Base-by-base conservation (phyloP, 139 green algal species). In the Chlamydomonas sp. region DNA sequence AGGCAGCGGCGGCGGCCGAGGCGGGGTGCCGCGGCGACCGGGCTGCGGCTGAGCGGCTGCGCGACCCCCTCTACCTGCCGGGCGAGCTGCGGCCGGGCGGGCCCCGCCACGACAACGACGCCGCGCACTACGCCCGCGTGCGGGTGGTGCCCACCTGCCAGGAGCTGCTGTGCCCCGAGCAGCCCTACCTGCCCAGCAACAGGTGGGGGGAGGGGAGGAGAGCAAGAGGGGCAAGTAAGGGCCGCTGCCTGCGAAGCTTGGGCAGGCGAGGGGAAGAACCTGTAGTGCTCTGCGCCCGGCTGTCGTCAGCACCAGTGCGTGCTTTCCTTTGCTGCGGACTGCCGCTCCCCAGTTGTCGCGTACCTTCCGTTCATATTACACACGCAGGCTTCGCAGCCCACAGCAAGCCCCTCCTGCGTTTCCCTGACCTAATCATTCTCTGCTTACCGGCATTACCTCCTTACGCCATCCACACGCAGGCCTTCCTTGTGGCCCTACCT, bases 31-130 rank as follows among this genome's bases (percentile, higher is more conserved):
- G 31, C 31, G 31, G 31, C 31, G 31, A 49, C 31, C 31, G 31
- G 31, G 83, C 83, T 0, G 83, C 83, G 1, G 83, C 83, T 49
- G 72, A 66, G 2, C 72, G 83, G 10, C 83, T 80, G 16, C 61
- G n/a, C 5, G 73, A 87, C 72, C 73, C 83, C 12, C 57, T 49
- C 62, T 60, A 87, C 83, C 73, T 87, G 31, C 83, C 83, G 3
- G 83, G 79, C 10, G n/a, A 20, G 73, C 49, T 87, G 63, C 77
- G 75, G 49, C 78, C 84, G 61, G 79, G 62, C 5, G 85, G 89
- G 17, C 67, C 86, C 12, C 87, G 93, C 9, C 92, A 96, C 77
- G 93, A 96, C 90, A 96, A 96, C 83, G 31, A 96, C 89, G 49
- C 84, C 5, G 85, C 59, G 18, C 72, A 89, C 75, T 90, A 91